These are phyloP conservation scores for Periconia digitata DNA, from an alignment of 2,329 filamentous ascomycete genomes.

Conservation along the genomic window DNA sequence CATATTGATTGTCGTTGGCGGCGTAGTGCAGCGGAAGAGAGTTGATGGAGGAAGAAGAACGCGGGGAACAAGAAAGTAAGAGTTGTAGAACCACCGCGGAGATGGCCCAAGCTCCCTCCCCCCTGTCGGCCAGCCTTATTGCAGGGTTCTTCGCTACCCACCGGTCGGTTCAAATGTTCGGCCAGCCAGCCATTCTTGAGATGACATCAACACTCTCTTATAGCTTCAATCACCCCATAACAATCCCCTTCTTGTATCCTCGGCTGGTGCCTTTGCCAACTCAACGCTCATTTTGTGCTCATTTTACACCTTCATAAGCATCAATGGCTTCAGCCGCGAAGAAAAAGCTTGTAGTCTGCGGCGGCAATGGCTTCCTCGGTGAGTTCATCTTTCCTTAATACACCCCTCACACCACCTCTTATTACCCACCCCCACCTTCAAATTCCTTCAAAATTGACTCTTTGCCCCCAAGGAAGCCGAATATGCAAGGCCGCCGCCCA, in stretches of 20 bases:
- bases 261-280: slow-evolving; percentile 2
- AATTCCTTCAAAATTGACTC: background rate
- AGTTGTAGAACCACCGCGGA: no score
- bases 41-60: no score
- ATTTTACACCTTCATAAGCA: no score
- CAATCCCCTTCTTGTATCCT: slow-evolving; percentile 5
- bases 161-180: no score
- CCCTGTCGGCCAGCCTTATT: no score
- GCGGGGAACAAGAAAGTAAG: no score
- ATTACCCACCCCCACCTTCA: background rate
- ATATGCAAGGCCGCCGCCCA: slow-evolving; percentile 89
- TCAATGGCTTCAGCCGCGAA: slow-evolving; percentile 58
- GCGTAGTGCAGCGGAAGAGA: no score
- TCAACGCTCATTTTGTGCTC: no score
- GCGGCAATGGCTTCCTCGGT: slow-evolving; percentile 90
- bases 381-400: slow-evolving; percentile 32
- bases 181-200: no score
- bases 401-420: background rate
- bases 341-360: slow-evolving; percentile 86
- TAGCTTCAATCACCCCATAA: background rate
- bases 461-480: slow-evolving; percentile 58
- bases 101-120: no score
- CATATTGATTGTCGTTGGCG: slow-evolving; percentile 45
- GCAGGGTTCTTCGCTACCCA: no score
- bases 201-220: slow-evolving; percentile 41